These are phyloP conservation scores for Aureoboletus auriporus DNA, from an alignment of 768 basidiomycete genomes.

Conservation along the genomic window DNA sequence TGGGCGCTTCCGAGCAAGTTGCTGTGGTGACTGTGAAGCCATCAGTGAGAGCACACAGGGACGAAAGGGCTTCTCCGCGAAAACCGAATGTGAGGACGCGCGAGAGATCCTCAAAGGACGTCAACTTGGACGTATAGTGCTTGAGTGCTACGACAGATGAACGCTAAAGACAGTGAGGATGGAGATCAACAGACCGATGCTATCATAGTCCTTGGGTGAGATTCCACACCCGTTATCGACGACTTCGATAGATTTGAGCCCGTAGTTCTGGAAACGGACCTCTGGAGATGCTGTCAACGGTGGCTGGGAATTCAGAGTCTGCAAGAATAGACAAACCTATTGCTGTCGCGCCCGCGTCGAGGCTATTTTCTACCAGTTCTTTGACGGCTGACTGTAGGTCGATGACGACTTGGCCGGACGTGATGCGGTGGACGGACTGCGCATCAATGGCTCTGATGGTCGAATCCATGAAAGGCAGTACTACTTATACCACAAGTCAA, in stretches of 20 bases:
- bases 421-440: slow-evolving; percentile 79
- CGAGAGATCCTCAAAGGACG: slow-evolving; percentile 66
- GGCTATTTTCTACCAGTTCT: slow-evolving; percentile 93
- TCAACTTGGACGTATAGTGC: slow-evolving; percentile 89
- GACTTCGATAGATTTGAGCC: slow-evolving; percentile 79
- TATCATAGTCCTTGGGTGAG: slow-evolving; percentile 66
- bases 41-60: slow-evolving; percentile 82
- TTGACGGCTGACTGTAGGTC: slow-evolving; percentile 94
- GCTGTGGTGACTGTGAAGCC: slow-evolving; percentile 5
- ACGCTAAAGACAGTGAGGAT: neutral
- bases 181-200: slow-evolving; percentile 50
- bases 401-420: slow-evolving; percentile 92
- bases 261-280: slow-evolving; percentile 86
- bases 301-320: neutral
- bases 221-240: slow-evolving; percentile 93
- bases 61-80: slow-evolving; percentile 92
- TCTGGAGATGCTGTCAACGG: slow-evolving; percentile 43
- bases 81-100: slow-evolving; percentile 85
- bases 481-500: no score
- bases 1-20: slow-evolving; percentile 50
- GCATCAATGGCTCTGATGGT: slow-evolving; percentile 63
- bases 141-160: slow-evolving; percentile 57
- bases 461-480: neutral
- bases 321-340: slow-evolving; percentile 54
- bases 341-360: slow-evolving; percentile 86